Evolutionary conservation across 768 basidiomycete genomes (phyloP).

Genomic region (Pluteus cervinus): DNA sequence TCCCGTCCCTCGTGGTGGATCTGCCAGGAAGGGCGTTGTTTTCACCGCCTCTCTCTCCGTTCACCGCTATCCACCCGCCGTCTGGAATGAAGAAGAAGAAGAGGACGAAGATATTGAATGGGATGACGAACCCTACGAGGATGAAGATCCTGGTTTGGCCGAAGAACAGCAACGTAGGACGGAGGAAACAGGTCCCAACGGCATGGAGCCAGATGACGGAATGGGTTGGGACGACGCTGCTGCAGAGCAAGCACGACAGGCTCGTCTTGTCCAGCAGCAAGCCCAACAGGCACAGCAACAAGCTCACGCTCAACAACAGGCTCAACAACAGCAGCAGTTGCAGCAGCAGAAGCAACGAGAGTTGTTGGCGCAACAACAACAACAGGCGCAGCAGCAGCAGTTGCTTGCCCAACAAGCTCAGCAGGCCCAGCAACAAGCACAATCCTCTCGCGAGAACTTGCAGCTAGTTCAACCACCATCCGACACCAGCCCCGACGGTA

Average conservation of each 20-base stretch:
- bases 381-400: too few relatives aligned
- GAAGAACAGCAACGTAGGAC: constrained; percentile 32
- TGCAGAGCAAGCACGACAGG: constrained; percentile 37
- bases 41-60: constrained; percentile 68
- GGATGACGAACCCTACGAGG: constrained; percentile 64
- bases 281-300: constrained; percentile 26
- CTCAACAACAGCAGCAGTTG: constrained; percentile 8
- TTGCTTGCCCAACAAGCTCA: too few relatives aligned
- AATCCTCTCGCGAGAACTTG: too few relatives aligned
- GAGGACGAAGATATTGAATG: constrained; percentile 58
- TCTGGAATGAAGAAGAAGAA: constrained; percentile 76
- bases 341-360: constrained; percentile 33
- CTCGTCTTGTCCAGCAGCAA: constrained; percentile 22
- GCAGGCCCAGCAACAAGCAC: too few relatives aligned
- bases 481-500: too few relatives aligned
- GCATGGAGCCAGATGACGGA: constrained; percentile 73
- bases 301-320: constrained; percentile 7
- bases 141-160: constrained; percentile 59
- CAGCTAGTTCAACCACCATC: too few relatives aligned
- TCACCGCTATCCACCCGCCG: constrained; percentile 73
- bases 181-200: constrained; percentile 21
- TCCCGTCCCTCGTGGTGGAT: too few relatives aligned
- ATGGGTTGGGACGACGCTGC: constrained; percentile 83
- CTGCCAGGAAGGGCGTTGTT: constrained; percentile 59
- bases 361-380: constrained; percentile 10